Base-by-base conservation (phyloP, 2,329 filamentous ascomycete species). In the Curvularia sp. region DNA sequence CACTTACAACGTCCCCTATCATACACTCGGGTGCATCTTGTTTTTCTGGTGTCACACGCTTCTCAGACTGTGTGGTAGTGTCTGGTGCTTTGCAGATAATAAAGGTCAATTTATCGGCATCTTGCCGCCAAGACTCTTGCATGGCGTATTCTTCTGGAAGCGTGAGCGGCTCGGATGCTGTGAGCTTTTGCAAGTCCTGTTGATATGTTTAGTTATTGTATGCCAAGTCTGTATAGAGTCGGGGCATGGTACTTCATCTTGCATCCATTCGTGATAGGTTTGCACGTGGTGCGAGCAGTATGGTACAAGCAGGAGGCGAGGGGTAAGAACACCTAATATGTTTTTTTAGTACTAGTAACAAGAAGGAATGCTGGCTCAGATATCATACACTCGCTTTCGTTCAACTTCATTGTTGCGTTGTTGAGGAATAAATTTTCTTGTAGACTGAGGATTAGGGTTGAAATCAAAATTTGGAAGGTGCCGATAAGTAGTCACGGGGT, bases 191-290 rank as follows among this genome's bases (percentile, higher is more conserved):
- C 39, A 97, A 90, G 47, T 87, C 85, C 61, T 67, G 49, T 31
- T 48, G 20, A 9, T 24, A 12, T 13, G 26, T 12, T 8, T 41
- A 26, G 43, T 20, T 13, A 54, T 30, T 10, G 31, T 48, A 7
- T 20, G 13, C 26, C 4, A 18, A 35, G 12, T 5, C 13, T 35
- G 13, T 3, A 35, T n/a, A 3, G 15, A 9, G 13, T 35, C 5
- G 5, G 13, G 33, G 6, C 2, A 35, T 5, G 33, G 38, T 76
- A 84, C 89, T 51, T 89, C 84, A 70, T 95, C 89, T 81, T 93
- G 85, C 93, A 98, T 97, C 94, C 94, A 98, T 70, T 83, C 80
- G 74, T 97, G 92, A 75, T 97, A 97, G 38, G 84, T 88, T 15
- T 84, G 83, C 24, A 98, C 94, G 80, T 97, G 94, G 72, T 88